Evolutionary conservation across 2,329 filamentous ascomycete species (phyloP).

Genomic region (Sphaerulina musiva): DNA sequence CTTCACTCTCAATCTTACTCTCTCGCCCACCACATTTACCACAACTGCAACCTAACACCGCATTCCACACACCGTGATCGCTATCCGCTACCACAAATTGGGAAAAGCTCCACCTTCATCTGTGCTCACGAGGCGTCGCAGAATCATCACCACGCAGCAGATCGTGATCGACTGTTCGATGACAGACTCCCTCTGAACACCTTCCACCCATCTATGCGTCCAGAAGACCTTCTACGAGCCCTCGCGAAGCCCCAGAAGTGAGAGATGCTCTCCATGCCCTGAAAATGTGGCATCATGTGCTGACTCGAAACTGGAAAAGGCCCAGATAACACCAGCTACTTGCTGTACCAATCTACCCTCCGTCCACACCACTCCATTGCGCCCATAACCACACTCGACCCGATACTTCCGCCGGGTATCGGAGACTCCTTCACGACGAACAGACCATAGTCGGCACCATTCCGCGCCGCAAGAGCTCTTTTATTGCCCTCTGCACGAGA

Average conservation of each 20-base stretch:
- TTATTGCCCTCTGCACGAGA: constrained; percentile 73
- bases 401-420: constrained; percentile 81
- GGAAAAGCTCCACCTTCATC: not conserved
- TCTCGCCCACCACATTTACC: no score
- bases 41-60: not conserved
- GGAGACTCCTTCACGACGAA: constrained; percentile 65
- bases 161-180: constrained; percentile 1
- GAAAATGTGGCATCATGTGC: constrained; percentile 9
- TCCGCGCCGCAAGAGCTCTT: constrained; percentile 76
- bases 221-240: constrained; percentile 82
- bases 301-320: constrained; percentile 36
- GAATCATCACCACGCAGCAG: not conserved
- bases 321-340: constrained; percentile 60
- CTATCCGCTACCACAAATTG: not conserved
- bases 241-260: constrained; percentile 93
- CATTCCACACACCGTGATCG: not conserved
- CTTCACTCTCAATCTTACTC: no score
- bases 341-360: constrained; percentile 32
- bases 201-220: constrained; percentile 62
- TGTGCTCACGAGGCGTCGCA: not conserved
- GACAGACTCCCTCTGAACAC: constrained; percentile 10
- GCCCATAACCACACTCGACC: constrained; percentile 55
- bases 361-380: constrained; percentile 42
- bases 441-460: constrained; percentile 64
- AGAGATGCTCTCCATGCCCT: constrained; percentile 33